Evolutionary conservation across 106 monocot species (phyloP), one percentile per base, ranked within the genome.

Genomic region (Triglochin maritima): DNA sequence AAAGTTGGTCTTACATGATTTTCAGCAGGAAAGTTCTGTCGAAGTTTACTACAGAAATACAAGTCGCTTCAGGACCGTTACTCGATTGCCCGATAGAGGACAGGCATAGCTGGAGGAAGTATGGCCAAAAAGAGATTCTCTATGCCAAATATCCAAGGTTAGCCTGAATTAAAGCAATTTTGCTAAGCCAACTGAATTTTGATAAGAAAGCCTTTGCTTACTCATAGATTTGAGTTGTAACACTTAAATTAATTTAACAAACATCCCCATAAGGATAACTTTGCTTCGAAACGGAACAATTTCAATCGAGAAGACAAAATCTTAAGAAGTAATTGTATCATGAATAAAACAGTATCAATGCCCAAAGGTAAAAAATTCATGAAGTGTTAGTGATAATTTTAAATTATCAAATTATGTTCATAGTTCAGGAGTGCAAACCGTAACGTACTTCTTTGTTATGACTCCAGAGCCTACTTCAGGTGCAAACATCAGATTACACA

Each of bases 61-160:
- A 69, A 14, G 64, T 77, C 1, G 50, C 2, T 13, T 50, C 81
- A 7, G 65, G 73, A 50, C 9, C 64, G 9, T 62, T 41, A 8
- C 14, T 47, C 12, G 81, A 81, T 11, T 49, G 52, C 13, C 64
- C 69, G 4, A 60, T 65, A 2, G 74, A 76, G 17, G 86, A 87
- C 66, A 83, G 82, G 8, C 73, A 76, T 50, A 80, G 61, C 69
- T 87, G 86, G 86, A 80, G 83, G 50, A 87, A 87, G 58, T 87
- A 87, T 43, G 86, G 86, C 43, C 83, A 83, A 65, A 87, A 87
- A 65, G 75, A 78, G 10, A 87, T 87, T 14, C 78, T 80, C 7
- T 67, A 76, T 17, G 74, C 86, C 63, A 80, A 60, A 17, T 72
- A 76, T 62, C 83, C 86, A 3, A 80, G 86, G 86, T 87, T 66